These are phyloP conservation scores for Venustampulla echinocandica DNA, from an alignment of 495 filamentous ascomycete species.

Conservation along the genomic window DNA sequence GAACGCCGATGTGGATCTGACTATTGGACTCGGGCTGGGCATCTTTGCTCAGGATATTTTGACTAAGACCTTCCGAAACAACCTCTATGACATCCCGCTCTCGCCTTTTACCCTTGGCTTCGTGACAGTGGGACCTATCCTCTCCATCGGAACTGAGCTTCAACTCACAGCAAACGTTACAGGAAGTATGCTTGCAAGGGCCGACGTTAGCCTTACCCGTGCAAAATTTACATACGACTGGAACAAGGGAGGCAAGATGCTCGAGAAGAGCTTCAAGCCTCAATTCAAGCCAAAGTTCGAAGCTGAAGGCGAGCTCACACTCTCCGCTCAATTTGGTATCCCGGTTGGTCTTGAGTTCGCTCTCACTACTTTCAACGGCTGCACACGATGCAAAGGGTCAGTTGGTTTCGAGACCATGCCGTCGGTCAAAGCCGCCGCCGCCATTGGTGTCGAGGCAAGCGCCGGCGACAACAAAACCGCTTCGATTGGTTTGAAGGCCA, in stretches of 20 bases:
- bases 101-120: constrained; percentile 8
- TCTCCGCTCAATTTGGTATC: constrained; percentile 12
- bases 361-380: constrained; percentile 12
- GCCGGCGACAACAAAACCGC: not conserved
- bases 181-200: constrained; percentile 10
- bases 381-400: too few species aligned
- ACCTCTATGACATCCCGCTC: constrained; percentile 8
- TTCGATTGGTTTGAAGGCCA: constrained; percentile 3
- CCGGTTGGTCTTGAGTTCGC: constrained; percentile 13
- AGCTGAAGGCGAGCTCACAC: constrained; percentile 16
- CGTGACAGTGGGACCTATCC: constrained; percentile 10
- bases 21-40: constrained; percentile 11
- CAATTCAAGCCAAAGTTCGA: constrained; percentile 17
- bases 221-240: constrained; percentile 10
- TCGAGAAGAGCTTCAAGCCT: constrained; percentile 5
- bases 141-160: constrained; percentile 1
- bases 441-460: constrained; percentile 3
- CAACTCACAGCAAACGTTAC: constrained; percentile 7
- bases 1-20: constrained; percentile 2
- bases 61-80: constrained; percentile 1
- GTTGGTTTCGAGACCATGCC: constrained; percentile 35
- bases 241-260: not conserved
- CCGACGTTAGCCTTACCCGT: constrained; percentile 10
- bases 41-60: constrained; percentile 10
- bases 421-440: constrained; percentile 14